Base-by-base conservation (phyloP, 163 green algal species). In the Picocystis sp. region DNA sequence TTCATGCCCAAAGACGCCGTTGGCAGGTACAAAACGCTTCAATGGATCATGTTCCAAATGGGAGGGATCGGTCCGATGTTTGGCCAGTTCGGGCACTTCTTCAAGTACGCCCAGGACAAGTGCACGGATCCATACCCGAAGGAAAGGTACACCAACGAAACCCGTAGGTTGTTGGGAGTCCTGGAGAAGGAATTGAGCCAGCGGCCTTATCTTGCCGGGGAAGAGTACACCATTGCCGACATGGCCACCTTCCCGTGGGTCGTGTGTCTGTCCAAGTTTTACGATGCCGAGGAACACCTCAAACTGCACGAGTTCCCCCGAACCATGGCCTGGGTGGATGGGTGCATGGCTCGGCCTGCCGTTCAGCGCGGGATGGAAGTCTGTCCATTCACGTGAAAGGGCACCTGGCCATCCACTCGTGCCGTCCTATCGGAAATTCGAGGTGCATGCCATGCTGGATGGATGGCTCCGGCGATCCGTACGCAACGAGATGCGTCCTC, bases 191-290 rank as follows among this genome's bases (percentile, higher is more conserved):
- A 58, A 42, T 57, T 70, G 12, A 55, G 48, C 35, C 52, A 47
- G 9, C 53, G 29, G 43, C 23, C 23, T 2, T 67, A 59, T 22
- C 9, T 70, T 33, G 38, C 22, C 8, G 57, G 62, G 6, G 61
- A 64, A 17, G 62, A 70, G 43, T 63, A 64, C 50, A 66, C 60
- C 45, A 73, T 76, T 43, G 67, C 67, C 12, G 67, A 76, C 56
- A 75, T 76, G 43, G 62, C 61, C 22, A 72, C 17, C 17, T 76
- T 65, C 50, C 67, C 67, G 21, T 76, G 67, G 67, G 45, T 75
- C 23, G 17, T 47, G 22, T 57, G 59, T 10, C 19, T 67, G 12
- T 24, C 21, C 11, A 46, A 41, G 12, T 43, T 29, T 6, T 66
- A 66, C 58, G 15, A 43, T 1, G 25, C 57, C 11, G 47, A 33